A percentile compares a stretch with the other conserved stretches of the same genome.
These are phyloP conservation scores for Hymenoscyphus salicellus DNA, from an alignment of 2,329 filamentous ascomycete genomes.

Conservation along the genomic window DNA sequence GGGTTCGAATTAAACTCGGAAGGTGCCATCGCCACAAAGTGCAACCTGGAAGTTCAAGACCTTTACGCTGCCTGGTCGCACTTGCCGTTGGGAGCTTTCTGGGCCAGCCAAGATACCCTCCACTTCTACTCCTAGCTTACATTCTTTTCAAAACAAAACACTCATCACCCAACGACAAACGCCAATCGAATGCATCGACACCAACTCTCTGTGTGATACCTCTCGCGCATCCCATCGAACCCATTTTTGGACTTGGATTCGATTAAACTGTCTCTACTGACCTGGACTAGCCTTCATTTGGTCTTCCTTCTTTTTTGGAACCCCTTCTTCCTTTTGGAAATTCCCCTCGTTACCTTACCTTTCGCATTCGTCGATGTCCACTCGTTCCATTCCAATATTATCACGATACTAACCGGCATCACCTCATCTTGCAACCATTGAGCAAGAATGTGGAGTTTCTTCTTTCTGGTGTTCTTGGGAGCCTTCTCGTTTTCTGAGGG, in stretches of 20 bases:
- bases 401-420: background rate
- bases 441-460: background rate
- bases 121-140: background rate
- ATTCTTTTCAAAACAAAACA: background rate
- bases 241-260: background rate
- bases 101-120: background rate
- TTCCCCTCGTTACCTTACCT: background rate
- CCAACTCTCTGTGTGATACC: background rate
- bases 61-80: background rate
- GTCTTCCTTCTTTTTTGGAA: background rate
- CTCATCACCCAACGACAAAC: background rate
- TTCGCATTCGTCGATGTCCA: constrained; percentile 4
- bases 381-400: background rate
- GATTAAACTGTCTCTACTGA: background rate
- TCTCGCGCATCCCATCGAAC: background rate
- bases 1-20: background rate
- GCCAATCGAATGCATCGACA: background rate
- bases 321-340: background rate
- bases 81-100: background rate
- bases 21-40: background rate
- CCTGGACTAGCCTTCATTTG: background rate
- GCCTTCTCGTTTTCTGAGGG: background rate
- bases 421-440: background rate
- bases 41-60: background rate
- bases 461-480: background rate